Base-by-base conservation (phyloP, 2,329 filamentous ascomycete genomes). In the Talaromyces sp. region DNA sequence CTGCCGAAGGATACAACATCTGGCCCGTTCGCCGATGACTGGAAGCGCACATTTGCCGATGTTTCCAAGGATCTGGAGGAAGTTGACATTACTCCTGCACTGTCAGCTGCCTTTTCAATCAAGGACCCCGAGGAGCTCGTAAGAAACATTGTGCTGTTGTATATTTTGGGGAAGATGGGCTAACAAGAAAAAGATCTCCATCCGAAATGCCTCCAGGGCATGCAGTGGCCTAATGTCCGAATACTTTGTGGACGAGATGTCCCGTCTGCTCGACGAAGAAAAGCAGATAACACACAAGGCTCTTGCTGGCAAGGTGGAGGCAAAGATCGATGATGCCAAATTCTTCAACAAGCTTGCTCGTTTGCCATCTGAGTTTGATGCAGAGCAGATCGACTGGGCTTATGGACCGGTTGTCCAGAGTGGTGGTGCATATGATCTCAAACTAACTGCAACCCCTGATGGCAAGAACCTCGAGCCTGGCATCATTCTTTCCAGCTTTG, bases 191-290 rank as follows among this genome's bases (percentile, higher is more conserved):
- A 33, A 86, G 82, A 90, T 93, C 61, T 88, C 90, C 10, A 97
- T 99, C 82, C 87, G 95, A 68, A 95, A 93, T 63, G 91, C 93
- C 4, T 94, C 94, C 50, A 89, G 94, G 69, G 93, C 94, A 42
- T 97, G 92, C 64, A 93, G 95, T 61, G 92, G 91, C 53, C 80
- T 97, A 55, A 95, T 97, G 87, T 91, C 91, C 46, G 91, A 93
- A 54, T 99, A 94, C 75, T 97, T 97, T 72, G 87, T 99, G 61
- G 94, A 99, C 69, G 92, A 97, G 72, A 97, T 99, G 92, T 96
- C 93, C 46, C 88, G 89, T 64, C 88, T 97, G 47, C 85, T 99
- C 55, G 94, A 99, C 68, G 88, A 92, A 62, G 95, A 97, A 73
- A 97, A 96, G 80, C 96, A 96, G 70, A 91, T 97, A 69, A 94